These are phyloP conservation scores for Verticillium longisporum DNA, from an alignment of 2,329 filamentous ascomycete genomes.

Conservation along the genomic window DNA sequence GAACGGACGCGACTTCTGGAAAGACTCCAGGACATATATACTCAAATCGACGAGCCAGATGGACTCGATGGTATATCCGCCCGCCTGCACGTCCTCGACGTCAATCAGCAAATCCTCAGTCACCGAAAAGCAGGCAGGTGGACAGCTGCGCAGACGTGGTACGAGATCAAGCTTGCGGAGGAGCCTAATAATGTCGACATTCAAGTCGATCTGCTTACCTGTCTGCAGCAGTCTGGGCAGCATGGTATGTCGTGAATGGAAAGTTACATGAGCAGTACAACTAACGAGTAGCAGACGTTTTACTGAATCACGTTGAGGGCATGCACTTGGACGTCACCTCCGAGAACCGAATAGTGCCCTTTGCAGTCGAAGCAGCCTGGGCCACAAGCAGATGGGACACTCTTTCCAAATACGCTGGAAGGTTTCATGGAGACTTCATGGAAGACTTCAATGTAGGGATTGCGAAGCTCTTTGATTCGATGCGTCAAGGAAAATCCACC, in stretches of 20 bases:
- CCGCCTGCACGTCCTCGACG: constrained; percentile 77
- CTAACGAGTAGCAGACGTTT: constrained; percentile 52
- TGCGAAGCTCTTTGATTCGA: constrained; percentile 50
- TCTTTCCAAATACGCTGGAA: constrained; percentile 58
- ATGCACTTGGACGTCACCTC: constrained; percentile 51
- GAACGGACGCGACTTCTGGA: constrained; percentile 63
- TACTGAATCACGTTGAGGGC: constrained; percentile 80
- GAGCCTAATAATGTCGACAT: constrained; percentile 69
- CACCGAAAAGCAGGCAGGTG: constrained; percentile 90
- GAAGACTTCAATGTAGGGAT: constrained; percentile 79
- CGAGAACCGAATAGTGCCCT: constrained; percentile 64
- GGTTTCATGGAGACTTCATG: constrained; percentile 43
- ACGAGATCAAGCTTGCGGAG: constrained; percentile 81
- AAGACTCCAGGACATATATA: constrained; percentile 86
- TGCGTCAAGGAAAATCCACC: constrained; percentile 47
- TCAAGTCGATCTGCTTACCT: constrained; percentile 78
- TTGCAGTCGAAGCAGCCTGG: constrained; percentile 89
- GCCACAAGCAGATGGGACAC: constrained; percentile 75
- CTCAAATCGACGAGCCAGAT: constrained; percentile 95
- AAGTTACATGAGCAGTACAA: not conserved
- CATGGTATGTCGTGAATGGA: constrained; percentile 56
- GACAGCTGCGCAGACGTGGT: constrained; percentile 96
- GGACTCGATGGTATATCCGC: constrained; percentile 91
- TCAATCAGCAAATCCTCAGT: constrained; percentile 88
- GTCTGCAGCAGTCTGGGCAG: constrained; percentile 91